Evolutionary conservation across 768 basidiomycete species (phyloP), one percentile per base, ranked within the genome.

Genomic region (Roridomyces roridus): DNA sequence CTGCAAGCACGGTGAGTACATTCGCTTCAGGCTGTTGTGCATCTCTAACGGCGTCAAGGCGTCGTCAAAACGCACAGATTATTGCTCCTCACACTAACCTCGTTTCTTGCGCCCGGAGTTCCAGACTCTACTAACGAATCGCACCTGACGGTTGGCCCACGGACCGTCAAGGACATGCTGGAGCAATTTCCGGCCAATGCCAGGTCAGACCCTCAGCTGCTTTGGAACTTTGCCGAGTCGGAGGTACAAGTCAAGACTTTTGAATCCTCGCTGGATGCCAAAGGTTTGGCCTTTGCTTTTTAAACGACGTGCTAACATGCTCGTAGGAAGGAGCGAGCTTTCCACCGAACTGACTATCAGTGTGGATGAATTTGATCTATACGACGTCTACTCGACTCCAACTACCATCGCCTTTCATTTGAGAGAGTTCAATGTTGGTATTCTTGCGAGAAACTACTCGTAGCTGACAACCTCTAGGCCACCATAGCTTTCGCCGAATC

Each of bases 11-110:
- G 92, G 92, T 91, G 68, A 60, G 74, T 60, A 11, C 31, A 34
- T 15, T 26, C 4, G 24, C 49, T 31, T 46, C 10, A 24, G 20
- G 43, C 17, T 35, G 2, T 26, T 24, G 24, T 21, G 39, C 44
- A 29, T 20, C 25, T 50, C 41, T 40, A 20, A 39, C 57, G 40
- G 23, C 48, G 20, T 53, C 50, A 40, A 94, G 92, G 91, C 39
- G 86, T 94, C 50, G 73, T 89, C 12, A 94, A 93, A 73, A 94
- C 92, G 0, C 92, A 94, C 72, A 82, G 86, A 17, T 73, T 94
- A 10, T 76, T 85, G 17, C 73, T 94, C 17, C 76, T 84, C 43
- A 77, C 81, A 3, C 81, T 85, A 31, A 80, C 79, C 3, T 78
- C 84, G 18, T 77, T 88, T 35, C 75, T 88, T 67, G 82, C 85